These are phyloP conservation scores for Nakazawaea pomicola DNA, from an alignment of 805 yeast genomes.

Conservation along the genomic window DNA sequence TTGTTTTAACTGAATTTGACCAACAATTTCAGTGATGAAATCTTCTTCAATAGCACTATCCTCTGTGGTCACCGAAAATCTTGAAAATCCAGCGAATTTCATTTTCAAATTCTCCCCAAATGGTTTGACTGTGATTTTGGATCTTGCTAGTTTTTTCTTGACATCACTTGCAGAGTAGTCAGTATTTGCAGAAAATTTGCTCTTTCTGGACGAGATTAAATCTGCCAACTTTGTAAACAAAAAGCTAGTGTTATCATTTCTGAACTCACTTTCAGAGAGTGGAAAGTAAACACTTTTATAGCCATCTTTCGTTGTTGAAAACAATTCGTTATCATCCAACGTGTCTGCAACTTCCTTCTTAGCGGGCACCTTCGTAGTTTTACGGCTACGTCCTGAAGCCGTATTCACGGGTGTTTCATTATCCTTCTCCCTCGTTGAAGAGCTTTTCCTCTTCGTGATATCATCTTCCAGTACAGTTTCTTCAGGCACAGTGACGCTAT, in stretches of 20 bases:
- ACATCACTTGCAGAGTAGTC: conserved; percentile 22
- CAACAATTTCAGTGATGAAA: conserved; percentile 57
- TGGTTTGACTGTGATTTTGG: conserved; percentile 38
- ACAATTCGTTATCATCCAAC: conserved; percentile 10
- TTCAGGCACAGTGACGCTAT: not conserved
- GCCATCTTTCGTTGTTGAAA: conserved; percentile 6
- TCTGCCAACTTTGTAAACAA: conserved; percentile 20
- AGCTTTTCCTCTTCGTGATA: conserved; percentile 20
- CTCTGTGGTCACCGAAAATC: conserved; percentile 53
- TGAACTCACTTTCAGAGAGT: conserved; percentile 17
- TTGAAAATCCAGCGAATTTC: conserved; percentile 62
- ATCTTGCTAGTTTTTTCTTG: conserved; percentile 18
- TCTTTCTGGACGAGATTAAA: not conserved
- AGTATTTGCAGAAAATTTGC: conserved; percentile 16
- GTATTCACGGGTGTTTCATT: conserved; percentile 4
- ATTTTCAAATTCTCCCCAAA: conserved; percentile 51
- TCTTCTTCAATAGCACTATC: conserved; percentile 39
- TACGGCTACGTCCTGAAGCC: no score
- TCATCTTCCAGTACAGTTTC: not conserved
- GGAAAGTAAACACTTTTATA: conserved; percentile 12
- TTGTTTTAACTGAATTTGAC: conserved; percentile 64
- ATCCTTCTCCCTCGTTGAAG: conserved; percentile 10
- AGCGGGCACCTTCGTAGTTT: no score
- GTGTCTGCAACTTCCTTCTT: conserved; percentile 7
- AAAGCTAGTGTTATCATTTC: conserved; percentile 18